Percentiles rank a stretch among this genome's conserved stretches.
phyloP scores from a whole-genome alignment of 2,329 filamentous ascomycete genomes.

The Monilinia polystroma region DNA sequence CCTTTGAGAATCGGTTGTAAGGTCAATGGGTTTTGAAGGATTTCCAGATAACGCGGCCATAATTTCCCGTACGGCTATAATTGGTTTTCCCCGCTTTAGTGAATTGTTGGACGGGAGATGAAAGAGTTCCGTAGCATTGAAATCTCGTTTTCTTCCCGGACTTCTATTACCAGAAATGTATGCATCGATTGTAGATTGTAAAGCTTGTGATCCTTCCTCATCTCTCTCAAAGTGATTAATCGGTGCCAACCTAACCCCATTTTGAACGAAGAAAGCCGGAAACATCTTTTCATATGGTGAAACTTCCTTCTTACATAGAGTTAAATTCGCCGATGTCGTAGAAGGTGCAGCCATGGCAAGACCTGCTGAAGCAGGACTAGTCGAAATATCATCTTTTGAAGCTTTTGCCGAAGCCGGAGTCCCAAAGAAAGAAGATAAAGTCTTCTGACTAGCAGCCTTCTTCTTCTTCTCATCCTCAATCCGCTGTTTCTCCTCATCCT shows the following conservation, averaged over 20 bases:
- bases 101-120: constrained; percentile 43
- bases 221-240: constrained; percentile 56
- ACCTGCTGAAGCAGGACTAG: constrained; percentile 32
- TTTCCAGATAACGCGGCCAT: constrained; percentile 37
- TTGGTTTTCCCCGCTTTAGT: constrained; percentile 45
- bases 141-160: constrained; percentile 45
- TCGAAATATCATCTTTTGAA: constrained; percentile 30
- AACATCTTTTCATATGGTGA: constrained; percentile 62
- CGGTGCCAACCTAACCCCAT: constrained; percentile 69
- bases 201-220: constrained; percentile 52
- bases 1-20: constrained; percentile 39
- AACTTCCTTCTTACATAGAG: constrained; percentile 37
- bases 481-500: constrained; percentile 45
- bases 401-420: constrained; percentile 25
- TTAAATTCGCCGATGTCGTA: constrained; percentile 28
- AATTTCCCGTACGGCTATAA: constrained; percentile 36
- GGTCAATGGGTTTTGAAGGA: constrained; percentile 35
- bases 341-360: constrained; percentile 25
- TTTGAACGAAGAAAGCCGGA: constrained; percentile 75
- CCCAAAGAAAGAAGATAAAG: constrained; percentile 37
- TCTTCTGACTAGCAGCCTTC: constrained; percentile 49
- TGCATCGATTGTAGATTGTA: constrained; percentile 53
- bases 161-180: constrained; percentile 50
- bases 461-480: constrained; percentile 47
- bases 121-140: constrained; percentile 50